A percentile compares a stretch with the other conserved stretches of the same genome.
Conservation (phyloP, 2,329 filamentous ascomycete species). For the Microsporum canis region DNA sequence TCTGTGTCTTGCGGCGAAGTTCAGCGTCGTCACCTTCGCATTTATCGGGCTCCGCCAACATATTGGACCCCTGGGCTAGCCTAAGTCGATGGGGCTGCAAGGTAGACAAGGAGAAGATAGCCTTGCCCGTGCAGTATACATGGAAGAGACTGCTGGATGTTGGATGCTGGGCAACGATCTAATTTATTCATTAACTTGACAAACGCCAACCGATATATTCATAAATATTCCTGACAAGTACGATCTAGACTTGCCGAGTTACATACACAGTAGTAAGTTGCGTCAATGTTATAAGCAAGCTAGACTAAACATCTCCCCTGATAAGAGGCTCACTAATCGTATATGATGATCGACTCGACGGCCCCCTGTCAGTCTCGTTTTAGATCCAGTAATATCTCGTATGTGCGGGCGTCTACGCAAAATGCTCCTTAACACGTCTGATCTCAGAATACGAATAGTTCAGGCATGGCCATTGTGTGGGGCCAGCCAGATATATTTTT, state of each 20-base stretch:
- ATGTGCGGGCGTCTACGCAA: not conserved
- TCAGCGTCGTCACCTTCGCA: not conserved
- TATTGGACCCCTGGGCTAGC: not conserved
- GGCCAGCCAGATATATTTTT: not conserved
- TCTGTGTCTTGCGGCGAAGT: not conserved
- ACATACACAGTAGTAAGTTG: not conserved
- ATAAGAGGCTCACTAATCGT: not conserved
- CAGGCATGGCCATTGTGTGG: not conserved
- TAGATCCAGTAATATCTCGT: not conserved
- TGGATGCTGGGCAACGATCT: too few relatives aligned
- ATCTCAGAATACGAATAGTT: not conserved
- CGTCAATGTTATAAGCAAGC: not conserved
- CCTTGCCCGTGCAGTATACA: too few relatives aligned
- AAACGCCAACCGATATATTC: too few relatives aligned
- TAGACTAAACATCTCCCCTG: not conserved
- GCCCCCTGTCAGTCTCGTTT: not conserved
- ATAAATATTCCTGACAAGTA: not conserved
- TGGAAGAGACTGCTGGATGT: too few relatives aligned
- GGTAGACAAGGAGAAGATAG: not conserved
- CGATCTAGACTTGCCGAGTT: not conserved
- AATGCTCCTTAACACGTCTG: not conserved
- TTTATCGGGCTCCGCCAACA: not conserved
- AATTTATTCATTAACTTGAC: too few relatives aligned
- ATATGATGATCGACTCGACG: not conserved
- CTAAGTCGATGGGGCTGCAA: not conserved